Base-by-base conservation (phyloP, 2,329 filamentous ascomycete genomes). In the Xylaria sp. region DNA sequence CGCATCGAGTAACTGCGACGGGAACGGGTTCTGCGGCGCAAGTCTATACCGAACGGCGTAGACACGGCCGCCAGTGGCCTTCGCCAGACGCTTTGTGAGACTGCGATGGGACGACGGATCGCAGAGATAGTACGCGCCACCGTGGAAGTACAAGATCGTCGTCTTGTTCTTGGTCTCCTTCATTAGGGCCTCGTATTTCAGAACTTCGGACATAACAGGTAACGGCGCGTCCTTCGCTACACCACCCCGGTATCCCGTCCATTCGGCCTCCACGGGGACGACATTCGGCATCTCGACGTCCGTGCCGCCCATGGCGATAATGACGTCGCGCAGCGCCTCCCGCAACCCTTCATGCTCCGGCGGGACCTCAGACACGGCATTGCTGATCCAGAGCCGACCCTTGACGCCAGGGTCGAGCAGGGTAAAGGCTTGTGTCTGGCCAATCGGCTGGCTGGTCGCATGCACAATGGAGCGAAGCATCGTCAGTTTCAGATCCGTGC, bases 301-400 rank as follows among this genome's bases (percentile, higher is more conserved):
- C 6, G 76, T 47, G 13, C 59, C 73, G 54, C 76, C 78, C 71
- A 89, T 71, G 1, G 76, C 77, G 23, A 83, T 76, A 50, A 92
- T 83, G 2, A 81, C 82, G 35, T 75, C 74, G 63, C 85, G 76
- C 30, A 92, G 69, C 1, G 80, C 78, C 49, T 87, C 79, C n/a
- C 82, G 76, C 11, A 86, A 70, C 48, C 78, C 82, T 67, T 30
- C 23, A 30, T 70, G 80, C 71, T 78, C 83, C 59, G 83, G 77
- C 0, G 87, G 88, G 2, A 76, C 75, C 0, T 84, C 82, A 13
- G 91, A 76, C 0, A 81, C 83, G 48, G 89, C 86, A 57, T 84
- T 88, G 67, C 86, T 87, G 23, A 96, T 80, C 92, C 92, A 97
- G 65, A 94, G 85, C 50, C 83, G 83, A 2, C 91, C 91, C 70